A percentile compares a stretch with the other conserved stretches of the same genome.
phyloP scores from a whole-genome alignment of 139 green algal species.

The Diplosphaera chodatii region DNA sequence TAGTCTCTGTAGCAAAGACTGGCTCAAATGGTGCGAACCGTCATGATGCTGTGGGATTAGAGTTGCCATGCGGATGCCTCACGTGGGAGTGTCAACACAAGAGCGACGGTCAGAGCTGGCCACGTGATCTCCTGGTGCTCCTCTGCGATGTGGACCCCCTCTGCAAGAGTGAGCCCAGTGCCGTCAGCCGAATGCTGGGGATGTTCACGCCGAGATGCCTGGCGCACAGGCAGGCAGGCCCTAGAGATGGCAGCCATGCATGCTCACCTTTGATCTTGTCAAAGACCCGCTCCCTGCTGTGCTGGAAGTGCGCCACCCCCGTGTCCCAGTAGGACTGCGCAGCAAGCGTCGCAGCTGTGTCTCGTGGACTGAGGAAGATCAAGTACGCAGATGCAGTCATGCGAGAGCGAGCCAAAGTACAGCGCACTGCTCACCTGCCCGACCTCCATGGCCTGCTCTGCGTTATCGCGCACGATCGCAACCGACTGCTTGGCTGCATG shows the following conservation, averaged over 20 bases:
- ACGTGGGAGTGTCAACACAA: constrained; percentile 18
- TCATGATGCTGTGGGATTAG: too few relatives aligned
- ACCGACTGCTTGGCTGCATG: constrained; percentile 6
- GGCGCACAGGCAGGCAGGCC: too few relatives aligned
- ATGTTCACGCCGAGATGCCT: too few relatives aligned
- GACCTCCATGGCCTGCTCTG: neutral
- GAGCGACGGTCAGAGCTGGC: neutral
- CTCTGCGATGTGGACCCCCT: constrained; percentile 12
- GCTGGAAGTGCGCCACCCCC: constrained; percentile 5
- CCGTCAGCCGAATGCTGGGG: too few relatives aligned
- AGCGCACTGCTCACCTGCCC: constrained; percentile 5
- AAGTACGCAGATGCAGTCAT: too few relatives aligned
- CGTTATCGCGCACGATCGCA: constrained; percentile 5
- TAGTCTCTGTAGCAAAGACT: too few relatives aligned
- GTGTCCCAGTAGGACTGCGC: constrained; percentile 8
- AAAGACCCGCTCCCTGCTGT: constrained; percentile 5
- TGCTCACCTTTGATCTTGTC: constrained; percentile 9
- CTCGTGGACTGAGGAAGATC: too few relatives aligned
- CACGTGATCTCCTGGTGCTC: constrained; percentile 16
- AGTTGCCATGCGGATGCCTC: neutral
- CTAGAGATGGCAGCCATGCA: too few relatives aligned
- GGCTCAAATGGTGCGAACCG: too few relatives aligned
- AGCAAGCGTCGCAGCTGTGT: too few relatives aligned
- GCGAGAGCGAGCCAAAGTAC: too few relatives aligned
- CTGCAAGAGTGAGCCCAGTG: neutral